phyloP scores from a whole-genome alignment of 75 land plant species.

The Selaginella moellendorffii region DNA sequence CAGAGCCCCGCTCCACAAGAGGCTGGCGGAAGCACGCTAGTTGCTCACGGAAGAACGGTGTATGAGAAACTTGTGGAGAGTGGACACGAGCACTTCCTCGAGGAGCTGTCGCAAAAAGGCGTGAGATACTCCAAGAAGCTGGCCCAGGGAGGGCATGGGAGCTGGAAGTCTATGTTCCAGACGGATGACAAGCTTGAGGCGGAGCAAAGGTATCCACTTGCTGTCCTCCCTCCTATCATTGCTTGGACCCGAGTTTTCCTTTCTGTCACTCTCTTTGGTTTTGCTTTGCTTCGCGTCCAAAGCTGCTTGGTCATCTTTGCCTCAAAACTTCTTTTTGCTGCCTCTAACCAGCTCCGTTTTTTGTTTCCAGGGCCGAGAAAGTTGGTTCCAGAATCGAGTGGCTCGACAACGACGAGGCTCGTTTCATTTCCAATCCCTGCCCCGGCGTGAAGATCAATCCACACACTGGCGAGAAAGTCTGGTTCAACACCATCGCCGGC shows the following conservation, averaged over 20 bases:
- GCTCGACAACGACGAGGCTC: constrained; percentile 54
- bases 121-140: background rate
- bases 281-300: too few species aligned
- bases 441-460: constrained; percentile 72
- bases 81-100: background rate
- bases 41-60: background rate
- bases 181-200: constrained; percentile 60
- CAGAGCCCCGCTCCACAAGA: constrained; percentile 21
- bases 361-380: constrained; percentile 64
- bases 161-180: constrained; percentile 92
- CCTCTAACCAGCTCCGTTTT: too few species aligned
- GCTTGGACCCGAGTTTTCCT: too few species aligned
- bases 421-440: constrained; percentile 74
- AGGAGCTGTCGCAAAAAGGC: background rate
- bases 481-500: constrained; percentile 95
- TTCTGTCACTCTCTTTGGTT: too few species aligned
- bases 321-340: too few species aligned
- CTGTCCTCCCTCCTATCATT: too few species aligned
- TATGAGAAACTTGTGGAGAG: background rate
- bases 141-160: constrained; percentile 16
- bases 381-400: constrained; percentile 78
- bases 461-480: constrained; percentile 58
- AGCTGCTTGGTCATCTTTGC: too few species aligned
- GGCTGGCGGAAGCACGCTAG: constrained; percentile 2
- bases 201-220: constrained; percentile 81